Evolutionary conservation across 768 basidiomycete species (phyloP), one percentile per base, ranked within the genome.

Genomic region (Kwoniella europaea): DNA sequence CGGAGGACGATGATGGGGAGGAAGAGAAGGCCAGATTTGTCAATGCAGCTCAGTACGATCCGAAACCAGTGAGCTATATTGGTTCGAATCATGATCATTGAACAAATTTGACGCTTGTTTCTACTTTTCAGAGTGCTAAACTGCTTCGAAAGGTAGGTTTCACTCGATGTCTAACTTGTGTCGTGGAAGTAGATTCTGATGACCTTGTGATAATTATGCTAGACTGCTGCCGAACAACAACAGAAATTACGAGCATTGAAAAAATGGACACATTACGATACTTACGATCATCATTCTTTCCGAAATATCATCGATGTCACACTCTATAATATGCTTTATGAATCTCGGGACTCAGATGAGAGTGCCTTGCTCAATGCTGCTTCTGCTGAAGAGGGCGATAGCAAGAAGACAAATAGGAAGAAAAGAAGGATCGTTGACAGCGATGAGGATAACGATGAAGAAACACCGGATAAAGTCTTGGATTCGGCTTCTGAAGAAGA

Each of bases 251-350:
- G 76, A 20, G 82, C 80, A 0, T 71, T 84, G 50, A 81, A 77
- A 50, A 75, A 79, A 62, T 84, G 82, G 82, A 73, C 69, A 0
- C 84, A 84, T 68, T 71, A 82, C 68, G 81, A 83, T 63, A 73
- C 71, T 10, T 74, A 71, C 63, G 67, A 73, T 7, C 57, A 68
- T 16, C 44, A 69, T 9, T 74, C 75, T 4, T 76, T 78, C 69
- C 55, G 62, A 1, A 63, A 50, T 43, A 63, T 81, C 4, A 20
- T 52, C 10, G 82, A 83, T 67, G 65, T 69, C 13, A 27, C 81
- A 10, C 73, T 83, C 12, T 72, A 76, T 65, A 76, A 77, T 20
- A 61, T 79, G 16, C 58, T 83, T n/a, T 76, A 66, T 57, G 67
- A 71, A 13, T 71, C 69, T n/a, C 66, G 64, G 59, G 69, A 70